Evolutionary conservation across 106 monocot species (phyloP).

Genomic region (Phalaenopsis aphrodite): DNA sequence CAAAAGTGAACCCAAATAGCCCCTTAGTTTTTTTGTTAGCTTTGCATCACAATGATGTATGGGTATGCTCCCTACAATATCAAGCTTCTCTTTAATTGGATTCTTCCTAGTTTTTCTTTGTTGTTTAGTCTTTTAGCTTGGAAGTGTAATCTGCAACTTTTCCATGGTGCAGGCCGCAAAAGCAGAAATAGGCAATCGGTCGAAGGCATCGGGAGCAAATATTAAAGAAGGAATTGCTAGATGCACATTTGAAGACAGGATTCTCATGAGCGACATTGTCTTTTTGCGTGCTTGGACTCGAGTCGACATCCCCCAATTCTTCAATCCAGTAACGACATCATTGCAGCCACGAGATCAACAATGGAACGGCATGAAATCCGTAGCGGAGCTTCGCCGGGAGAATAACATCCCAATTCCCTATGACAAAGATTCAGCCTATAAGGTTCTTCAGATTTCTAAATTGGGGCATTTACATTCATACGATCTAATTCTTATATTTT

Average conservation of each 20-base stretch:
- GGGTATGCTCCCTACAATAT: no score
- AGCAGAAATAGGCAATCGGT: constrained; percentile 52
- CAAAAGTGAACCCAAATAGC: no score
- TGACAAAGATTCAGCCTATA: constrained; percentile 83
- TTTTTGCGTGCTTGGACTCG: constrained; percentile 87
- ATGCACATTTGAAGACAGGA: constrained; percentile 96
- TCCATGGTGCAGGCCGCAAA: constrained; percentile 51
- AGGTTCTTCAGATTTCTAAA: constrained; percentile 33
- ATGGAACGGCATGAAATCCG: constrained; percentile 88
- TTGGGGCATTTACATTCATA: background rate
- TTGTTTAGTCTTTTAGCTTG: background rate
- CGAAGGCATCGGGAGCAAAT: constrained; percentile 36
- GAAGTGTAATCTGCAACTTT: background rate
- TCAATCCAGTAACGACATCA: constrained; percentile 71
- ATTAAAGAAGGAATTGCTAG: constrained; percentile 84
- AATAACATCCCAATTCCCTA: constrained; percentile 64
- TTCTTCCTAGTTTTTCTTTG: background rate
- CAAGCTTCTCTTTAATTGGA: no score
- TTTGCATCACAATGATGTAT: background rate
- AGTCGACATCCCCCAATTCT: constrained; percentile 81
- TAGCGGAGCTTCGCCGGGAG: constrained; percentile 71
- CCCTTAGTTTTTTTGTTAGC: background rate
- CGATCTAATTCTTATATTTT: no score
- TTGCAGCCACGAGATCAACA: constrained; percentile 53
- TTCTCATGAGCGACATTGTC: constrained; percentile 92